Evolutionary conservation across 2,329 filamentous ascomycete species (phyloP), one percentile per base, ranked within the genome.

Genomic region (Didymella pinodella): DNA sequence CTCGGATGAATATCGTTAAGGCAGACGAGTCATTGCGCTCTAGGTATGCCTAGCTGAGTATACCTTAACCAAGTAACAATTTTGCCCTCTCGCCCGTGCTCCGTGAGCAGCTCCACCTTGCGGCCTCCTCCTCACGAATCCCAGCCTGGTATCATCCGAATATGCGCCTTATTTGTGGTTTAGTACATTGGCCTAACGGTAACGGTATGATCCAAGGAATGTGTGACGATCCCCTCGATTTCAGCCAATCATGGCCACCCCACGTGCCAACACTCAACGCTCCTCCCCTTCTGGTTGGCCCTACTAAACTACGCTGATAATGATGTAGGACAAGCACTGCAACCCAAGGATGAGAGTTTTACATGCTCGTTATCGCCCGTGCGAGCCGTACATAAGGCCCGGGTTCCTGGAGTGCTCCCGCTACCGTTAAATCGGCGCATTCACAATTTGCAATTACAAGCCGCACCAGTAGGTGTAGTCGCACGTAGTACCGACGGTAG

Each of bases 251-350:
- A 58, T 31, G 10, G 38, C 44, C 25, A 26, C 22, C 44, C 49
- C 55, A 58, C 55, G 55, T 58, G 55, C 55, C 4, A 26, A 29
- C 31, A 14, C 20, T 22, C n/a, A 48, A 44, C n/a, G 29, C 36
- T 48, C 44, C 55, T 36, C 20, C 55, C 18, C 5, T 20, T 12
- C 38, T 58, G 55, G 45, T 58, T 53, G 55, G 55, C 44, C 45
- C 25, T 8, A 25, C 22, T 20, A 26, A 28, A 36, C 36, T n/a
- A 40, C 34, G 49, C 38, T 26, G 38, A 50, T 49, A 32, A 29
- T 52, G 55, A 32, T 41, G 49, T 48, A 54, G 40, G 46, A 58
- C 49, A 54, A 58, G 49, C 56, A 46, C 45, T 46, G n/a, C 1
- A 16, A 46, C 25, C 22, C 45, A 38, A 43, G 56, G 46, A 48